Evolutionary conservation across 768 basidiomycete species (phyloP).

Genomic region (Saitozyma podzolica): DNA sequence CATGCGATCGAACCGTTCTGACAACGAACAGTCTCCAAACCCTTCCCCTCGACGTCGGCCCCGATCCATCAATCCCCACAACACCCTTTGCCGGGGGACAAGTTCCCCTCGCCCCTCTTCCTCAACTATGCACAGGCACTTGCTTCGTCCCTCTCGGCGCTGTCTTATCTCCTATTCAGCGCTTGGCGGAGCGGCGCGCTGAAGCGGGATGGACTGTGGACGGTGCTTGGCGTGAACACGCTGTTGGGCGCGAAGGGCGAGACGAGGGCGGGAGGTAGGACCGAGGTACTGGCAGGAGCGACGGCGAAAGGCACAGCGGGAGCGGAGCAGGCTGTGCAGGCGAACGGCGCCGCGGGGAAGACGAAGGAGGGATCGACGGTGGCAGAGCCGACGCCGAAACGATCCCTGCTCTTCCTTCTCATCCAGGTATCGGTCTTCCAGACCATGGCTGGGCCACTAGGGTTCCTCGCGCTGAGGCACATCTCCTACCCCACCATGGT

Average conservation of each 20-base stretch:
- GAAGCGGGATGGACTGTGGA: constrained; percentile 8
- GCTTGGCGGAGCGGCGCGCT: constrained; percentile 28
- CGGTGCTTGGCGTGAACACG: constrained; percentile 22
- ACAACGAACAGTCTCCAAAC: constrained; percentile 36
- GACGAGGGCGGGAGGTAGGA: background rate
- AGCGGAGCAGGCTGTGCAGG: background rate
- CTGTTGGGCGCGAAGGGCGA: background rate
- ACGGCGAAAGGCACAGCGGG: background rate
- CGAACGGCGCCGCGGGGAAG: background rate
- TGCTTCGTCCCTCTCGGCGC: constrained; percentile 42
- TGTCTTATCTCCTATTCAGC: constrained; percentile 35
- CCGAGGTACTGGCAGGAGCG: background rate
- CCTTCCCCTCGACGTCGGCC: constrained; percentile 35
- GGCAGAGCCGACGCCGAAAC: constrained; percentile 2
- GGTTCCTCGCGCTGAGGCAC: constrained; percentile 90
- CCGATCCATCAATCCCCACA: constrained; percentile 7
- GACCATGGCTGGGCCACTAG: constrained; percentile 89
- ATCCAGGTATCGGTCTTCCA: constrained; percentile 83
- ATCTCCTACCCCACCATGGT: constrained; percentile 99
- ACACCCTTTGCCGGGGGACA: constrained; percentile 23
- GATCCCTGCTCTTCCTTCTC: constrained; percentile 31
- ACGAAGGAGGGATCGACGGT: background rate
- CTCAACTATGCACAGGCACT: constrained; percentile 48
- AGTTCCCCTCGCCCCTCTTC: constrained; percentile 49
- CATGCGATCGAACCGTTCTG: background rate